Base-by-base conservation (phyloP, 331 rosid genomes). In the Stylosanthes scabra region DNA sequence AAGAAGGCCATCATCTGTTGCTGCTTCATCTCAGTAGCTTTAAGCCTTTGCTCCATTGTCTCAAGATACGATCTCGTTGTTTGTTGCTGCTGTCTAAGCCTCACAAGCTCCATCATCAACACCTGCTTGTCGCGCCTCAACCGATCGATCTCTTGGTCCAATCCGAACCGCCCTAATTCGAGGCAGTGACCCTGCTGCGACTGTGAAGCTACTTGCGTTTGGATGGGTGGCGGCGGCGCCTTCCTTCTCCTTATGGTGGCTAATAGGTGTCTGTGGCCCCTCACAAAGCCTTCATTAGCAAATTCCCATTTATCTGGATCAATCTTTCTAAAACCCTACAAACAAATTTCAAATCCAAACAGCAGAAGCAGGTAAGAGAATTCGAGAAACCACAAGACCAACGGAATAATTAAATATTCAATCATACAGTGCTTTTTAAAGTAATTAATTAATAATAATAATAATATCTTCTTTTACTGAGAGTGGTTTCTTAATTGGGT, bases 281-380 rank as follows among this genome's bases (percentile, higher is more conserved):
- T 86, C 3, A 88, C 86, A 72, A 90, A 90, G 14, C 81, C 89
- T 76, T 88, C 88, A 71, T 85, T 87, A 15, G 97, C 97, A 78
- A 90, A 90, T 80, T 90, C 97, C 97, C 94, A 91, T 44, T 57
- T 88, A 59, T 88, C 94, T 54, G 97, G 88, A 74, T 88, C 90
- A 50, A 91, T 89, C 74, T 91, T 88, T 75, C 80, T 88, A 77
- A 91, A 91, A 59, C 97, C 97, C 97, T 91, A 70, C 82, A 78
- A 42, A 49, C 39, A 56, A 65, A n/a, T 44, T 56, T 42, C 1
- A 55, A 44, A 2, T 9, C 44, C 70, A 12, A 39, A 40, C 54
- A 25, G 31, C 29, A n/a, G 62, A 54, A 66, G 54, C 54, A 39
- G 50, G 57, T 71, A 47, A 9, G 55, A 56, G 47, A 49, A n/a